These are phyloP conservation scores for Eutypella sp. DNA, from an alignment of 2,329 filamentous ascomycete species.

Conservation along the genomic window DNA sequence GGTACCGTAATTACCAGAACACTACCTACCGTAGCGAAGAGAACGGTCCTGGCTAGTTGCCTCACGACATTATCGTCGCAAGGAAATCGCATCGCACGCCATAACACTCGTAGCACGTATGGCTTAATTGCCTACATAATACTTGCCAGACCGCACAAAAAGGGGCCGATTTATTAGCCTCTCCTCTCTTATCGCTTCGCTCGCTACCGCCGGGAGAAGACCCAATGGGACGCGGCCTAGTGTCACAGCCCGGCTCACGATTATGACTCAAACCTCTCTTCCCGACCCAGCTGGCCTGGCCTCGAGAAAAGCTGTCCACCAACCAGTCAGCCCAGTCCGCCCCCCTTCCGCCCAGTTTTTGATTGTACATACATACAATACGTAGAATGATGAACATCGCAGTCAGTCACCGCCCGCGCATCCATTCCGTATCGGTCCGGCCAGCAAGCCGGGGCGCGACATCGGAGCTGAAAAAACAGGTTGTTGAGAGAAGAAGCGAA, in stretches of 20 bases:
- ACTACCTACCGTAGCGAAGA: no score
- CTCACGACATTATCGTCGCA: no score
- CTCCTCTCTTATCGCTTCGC: neutral
- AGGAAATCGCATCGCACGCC: no score
- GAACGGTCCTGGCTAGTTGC: no score
- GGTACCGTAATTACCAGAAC: no score
- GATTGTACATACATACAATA: no score
- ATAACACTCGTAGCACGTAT: no score
- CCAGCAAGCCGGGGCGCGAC: neutral
- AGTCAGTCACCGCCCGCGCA: neutral
- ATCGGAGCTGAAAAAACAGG: neutral
- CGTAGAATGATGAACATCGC: neutral
- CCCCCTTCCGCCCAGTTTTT: no score
- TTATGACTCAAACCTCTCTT: constrained; percentile 1
- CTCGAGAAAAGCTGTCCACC: neutral
- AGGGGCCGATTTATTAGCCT: constrained; percentile 1
- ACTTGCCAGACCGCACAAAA: neutral
- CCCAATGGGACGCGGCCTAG: neutral
- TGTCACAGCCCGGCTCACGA: constrained; percentile 1
- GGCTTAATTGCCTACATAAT: no score
- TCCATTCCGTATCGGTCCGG: neutral
- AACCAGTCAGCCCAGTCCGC: neutral
- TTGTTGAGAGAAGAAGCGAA: no score
- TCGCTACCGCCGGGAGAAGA: no score
- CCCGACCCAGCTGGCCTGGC: no score